Base-by-base conservation (phyloP, 140 eudicot species). In the Stevia rebaudiana region DNA sequence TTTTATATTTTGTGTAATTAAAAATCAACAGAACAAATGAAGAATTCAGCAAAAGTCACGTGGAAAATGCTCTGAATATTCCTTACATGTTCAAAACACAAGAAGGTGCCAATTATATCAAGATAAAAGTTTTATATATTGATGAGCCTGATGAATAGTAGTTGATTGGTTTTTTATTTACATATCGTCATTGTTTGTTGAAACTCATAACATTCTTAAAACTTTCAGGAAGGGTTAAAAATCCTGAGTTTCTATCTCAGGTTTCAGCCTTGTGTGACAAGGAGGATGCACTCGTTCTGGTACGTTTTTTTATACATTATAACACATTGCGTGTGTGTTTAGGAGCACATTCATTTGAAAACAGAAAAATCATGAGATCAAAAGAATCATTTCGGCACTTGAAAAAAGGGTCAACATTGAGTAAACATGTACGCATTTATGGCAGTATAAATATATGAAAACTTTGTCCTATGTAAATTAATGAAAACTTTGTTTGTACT, bases 51-150 rank as follows among this genome's bases (percentile, higher is more conserved):
- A 77, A 77, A 71, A 73, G 86, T 62, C 86, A 81, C 36, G 76
- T 70, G 35, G 80, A 74, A 55, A 64, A 74, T 12, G 86, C 86
- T 35, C 37, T 74, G 51, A 77, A 73, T 52, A 41, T 77, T 47
- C 86, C 86, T 61, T 81, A 77, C 80, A 73, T 81, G 78, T 77
- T 77, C 83, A 60, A 50, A 39, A 69, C 83, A 69, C 62, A 77
- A 73, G 73, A 81, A 69, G 86, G 82, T 81, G 33, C 18, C 13
- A 12, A 15, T 51, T 49, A 70, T 23, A 44, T 42, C 1, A 9
- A 57, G 8, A 6, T 7, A 3, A 50, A 11, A 7, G n/a, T 3
- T 31, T n/a, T 31, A 7, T 56, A 8, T 28, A 15, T 55, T 4
- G 28, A 30, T 55, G 11, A 22, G 4, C 12, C 49, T 60, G 0